Evolutionary conservation across 129 eudicot species (phyloP).

Genomic region (Centrapalus pauciflorus): DNA sequence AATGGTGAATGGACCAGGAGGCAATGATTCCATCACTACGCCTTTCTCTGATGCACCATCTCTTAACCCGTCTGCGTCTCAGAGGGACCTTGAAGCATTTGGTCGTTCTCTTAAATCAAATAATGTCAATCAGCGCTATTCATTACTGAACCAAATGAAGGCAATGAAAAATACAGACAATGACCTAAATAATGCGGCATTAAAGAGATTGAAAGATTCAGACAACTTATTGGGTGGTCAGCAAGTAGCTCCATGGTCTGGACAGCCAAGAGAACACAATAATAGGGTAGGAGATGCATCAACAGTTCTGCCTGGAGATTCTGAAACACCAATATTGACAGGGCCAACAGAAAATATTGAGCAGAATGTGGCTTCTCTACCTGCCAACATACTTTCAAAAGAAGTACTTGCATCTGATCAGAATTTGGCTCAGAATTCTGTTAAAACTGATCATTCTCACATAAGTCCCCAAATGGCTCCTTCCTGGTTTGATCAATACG

Average conservation of each 20-base stretch:
- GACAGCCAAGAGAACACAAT: constrained; percentile 27
- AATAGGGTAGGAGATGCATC: constrained; percentile 20
- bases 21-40: constrained; percentile 32
- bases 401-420: constrained; percentile 34
- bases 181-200: constrained; percentile 48
- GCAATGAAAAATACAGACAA: constrained; percentile 40
- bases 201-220: constrained; percentile 52
- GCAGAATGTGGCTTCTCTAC: constrained; percentile 33
- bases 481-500: constrained; percentile 73
- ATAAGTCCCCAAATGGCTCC: constrained; percentile 88
- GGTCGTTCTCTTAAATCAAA: constrained; percentile 74
- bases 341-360: constrained; percentile 25
- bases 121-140: constrained; percentile 35
- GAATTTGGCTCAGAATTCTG: constrained; percentile 33
- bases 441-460: constrained; percentile 39
- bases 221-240: constrained; percentile 33
- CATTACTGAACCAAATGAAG: constrained; percentile 67
- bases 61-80: constrained; percentile 47
- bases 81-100: constrained; percentile 77
- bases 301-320: constrained; percentile 31
- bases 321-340: constrained; percentile 34
- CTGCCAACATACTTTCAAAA: constrained; percentile 34
- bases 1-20: constrained; percentile 35
- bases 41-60: constrained; percentile 38
- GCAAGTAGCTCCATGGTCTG: constrained; percentile 18